Evolutionary conservation across 2,329 filamentous ascomycete genomes (phyloP).

Genomic region (Phoma sp.): DNA sequence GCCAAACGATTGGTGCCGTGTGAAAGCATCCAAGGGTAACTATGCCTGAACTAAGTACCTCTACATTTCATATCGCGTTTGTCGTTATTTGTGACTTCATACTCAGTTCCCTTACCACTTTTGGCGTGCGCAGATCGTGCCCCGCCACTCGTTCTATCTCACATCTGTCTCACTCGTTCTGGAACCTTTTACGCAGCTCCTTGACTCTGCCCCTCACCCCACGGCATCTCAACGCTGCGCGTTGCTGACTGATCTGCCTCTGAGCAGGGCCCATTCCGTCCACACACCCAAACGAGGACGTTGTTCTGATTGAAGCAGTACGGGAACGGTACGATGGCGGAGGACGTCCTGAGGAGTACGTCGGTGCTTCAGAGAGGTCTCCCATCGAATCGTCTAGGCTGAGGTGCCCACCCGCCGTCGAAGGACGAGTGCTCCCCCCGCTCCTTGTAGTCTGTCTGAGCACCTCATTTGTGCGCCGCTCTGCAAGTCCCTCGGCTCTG

Average conservation of each 20-base stretch:
- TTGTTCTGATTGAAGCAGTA: slow-evolving; percentile 38
- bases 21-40: neutral
- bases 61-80: too few species aligned
- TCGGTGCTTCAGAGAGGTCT: slow-evolving; percentile 43
- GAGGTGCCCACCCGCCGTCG: slow-evolving; percentile 23
- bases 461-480: slow-evolving; percentile 26
- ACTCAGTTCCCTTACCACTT: too few species aligned
- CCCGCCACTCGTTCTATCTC: neutral
- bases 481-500: slow-evolving; percentile 23
- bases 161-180: slow-evolving; percentile 9
- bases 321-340: slow-evolving; percentile 47
- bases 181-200: slow-evolving; percentile 24
- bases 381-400: slow-evolving; percentile 40
- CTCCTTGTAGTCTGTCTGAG: slow-evolving; percentile 18
- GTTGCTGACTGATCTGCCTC: slow-evolving; percentile 36
- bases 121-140: too few species aligned
- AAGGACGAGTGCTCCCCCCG: slow-evolving; percentile 22
- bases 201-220: slow-evolving; percentile 40
- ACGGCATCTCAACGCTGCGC: slow-evolving; percentile 24
- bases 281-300: slow-evolving; percentile 47
- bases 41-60: too few species aligned
- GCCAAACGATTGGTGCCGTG: neutral
- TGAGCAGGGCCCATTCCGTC: slow-evolving; percentile 42
- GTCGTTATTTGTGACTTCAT: neutral
- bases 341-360: slow-evolving; percentile 40